Base-by-base conservation (phyloP, 805 yeast species). In the Candida vartiovaarae region DNA sequence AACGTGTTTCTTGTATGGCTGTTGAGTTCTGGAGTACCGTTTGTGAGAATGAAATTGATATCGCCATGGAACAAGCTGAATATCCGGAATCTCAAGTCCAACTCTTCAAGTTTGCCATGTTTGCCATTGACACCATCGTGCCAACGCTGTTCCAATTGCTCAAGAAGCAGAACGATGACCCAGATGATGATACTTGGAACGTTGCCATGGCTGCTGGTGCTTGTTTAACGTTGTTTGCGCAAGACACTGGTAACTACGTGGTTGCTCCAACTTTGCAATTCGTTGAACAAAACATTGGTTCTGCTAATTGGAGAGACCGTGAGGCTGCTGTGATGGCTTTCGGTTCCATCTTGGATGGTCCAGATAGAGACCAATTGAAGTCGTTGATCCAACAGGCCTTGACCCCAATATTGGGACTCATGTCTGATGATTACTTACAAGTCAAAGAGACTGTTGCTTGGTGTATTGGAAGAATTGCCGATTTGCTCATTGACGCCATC, bases 251-350 rank as follows among this genome's bases (percentile, higher is more conserved):
- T 10, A 80, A 84, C 60, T 81, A 80, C 52, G 90, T 93, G 33
- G 87, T 91, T 36, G 85, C 81, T 50, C 91, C 95, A 35, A 85
- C 95, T 4, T 66, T 93, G 50, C 75, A 72, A 44, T 93, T 89
- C 68, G 96, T 93, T 30, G 90, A 82, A 54, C 71, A 75, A 38
- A 84, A 86, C 59, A 75, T 93, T 42, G 63, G 64, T 3, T 68
- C 76, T 20, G 55, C 66, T 11, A 68, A 71, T 45, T 93, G 99
- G 99, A 78, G 93, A 65, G 67, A 78, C 43, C 82, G 96, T 56
- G 99, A 93, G 67, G 98, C 98, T 26, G 95, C 98, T 2, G 96
- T 93, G 5, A 93, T 93, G 99, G 97, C 99, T 0, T 93, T 93
- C 62, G 99, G 99, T 31, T 89, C 97, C 9, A 87, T 93, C 47